Percentiles rank a stretch among this genome's conserved stretches.
Conservation (phyloP, 176 grass and related monocot species). For the Eragrostis nindensis region DNA sequence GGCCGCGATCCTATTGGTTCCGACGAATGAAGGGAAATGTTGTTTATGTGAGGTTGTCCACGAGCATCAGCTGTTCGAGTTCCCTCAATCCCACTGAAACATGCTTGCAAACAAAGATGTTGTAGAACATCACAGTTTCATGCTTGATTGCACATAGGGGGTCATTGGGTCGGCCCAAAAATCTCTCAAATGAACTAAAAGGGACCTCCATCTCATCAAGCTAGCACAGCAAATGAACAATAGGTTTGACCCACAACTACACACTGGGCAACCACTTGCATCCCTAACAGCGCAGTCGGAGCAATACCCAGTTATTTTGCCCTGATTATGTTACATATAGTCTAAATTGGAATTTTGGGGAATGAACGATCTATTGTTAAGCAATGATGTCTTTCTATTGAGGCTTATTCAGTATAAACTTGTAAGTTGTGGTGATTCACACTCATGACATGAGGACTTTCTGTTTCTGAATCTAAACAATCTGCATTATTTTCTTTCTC, state of each 20-base stretch:
- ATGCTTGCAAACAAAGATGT: background rate
- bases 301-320: background rate
- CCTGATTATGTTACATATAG: background rate
- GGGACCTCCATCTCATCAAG: background rate
- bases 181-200: background rate
- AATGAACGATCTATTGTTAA: background rate
- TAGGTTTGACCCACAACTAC: background rate
- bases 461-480: slow-evolving; percentile 9
- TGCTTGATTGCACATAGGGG: background rate
- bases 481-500: background rate
- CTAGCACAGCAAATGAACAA: background rate
- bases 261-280: background rate
- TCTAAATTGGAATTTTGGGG: background rate
- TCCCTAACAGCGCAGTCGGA: background rate
- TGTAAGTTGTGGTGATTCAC: background rate
- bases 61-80: background rate
- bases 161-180: background rate
- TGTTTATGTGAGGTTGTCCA: background rate
- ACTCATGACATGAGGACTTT: background rate
- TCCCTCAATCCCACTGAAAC: background rate
- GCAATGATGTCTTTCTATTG: background rate
- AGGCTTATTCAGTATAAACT: background rate
- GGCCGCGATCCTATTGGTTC: background rate
- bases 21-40: background rate
- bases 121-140: background rate